phyloP scores from a whole-genome alignment of 1,284 basidiomycete species.

The Porogramme epimiltina region DNA sequence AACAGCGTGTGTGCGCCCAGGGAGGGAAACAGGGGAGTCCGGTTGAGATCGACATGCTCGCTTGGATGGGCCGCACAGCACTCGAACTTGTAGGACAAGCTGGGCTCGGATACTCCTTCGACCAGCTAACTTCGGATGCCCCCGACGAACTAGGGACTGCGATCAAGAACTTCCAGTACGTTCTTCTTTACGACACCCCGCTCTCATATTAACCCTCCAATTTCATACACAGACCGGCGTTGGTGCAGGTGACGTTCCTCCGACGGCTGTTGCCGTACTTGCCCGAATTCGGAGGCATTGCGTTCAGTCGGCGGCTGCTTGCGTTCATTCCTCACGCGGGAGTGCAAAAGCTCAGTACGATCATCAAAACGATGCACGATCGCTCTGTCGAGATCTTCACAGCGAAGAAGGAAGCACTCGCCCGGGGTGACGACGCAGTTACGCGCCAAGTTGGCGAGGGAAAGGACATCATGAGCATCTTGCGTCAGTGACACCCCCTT shows the following conservation, averaged over 20 bases:
- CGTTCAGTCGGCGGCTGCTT: slow-evolving; percentile 15
- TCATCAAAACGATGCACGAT: slow-evolving; percentile 22
- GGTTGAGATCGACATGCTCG: slow-evolving; percentile 27
- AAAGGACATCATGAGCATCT: slow-evolving; percentile 35
- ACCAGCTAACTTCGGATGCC: slow-evolving; percentile 22
- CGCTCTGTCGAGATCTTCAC: slow-evolving; percentile 21
- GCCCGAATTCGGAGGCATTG: slow-evolving; percentile 1
- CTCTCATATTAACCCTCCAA: background rate
- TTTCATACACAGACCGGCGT: slow-evolving; percentile 5
- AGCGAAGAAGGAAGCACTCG: slow-evolving; percentile 26
- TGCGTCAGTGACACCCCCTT: slow-evolving; percentile 23
- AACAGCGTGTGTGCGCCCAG: background rate
- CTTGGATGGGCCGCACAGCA: slow-evolving; percentile 30
- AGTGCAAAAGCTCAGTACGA: slow-evolving; percentile 15
- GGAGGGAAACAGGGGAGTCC: background rate
- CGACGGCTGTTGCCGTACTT: slow-evolving; percentile 12
- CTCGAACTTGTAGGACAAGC: slow-evolving; percentile 34
- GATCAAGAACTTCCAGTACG: slow-evolving; percentile 25
- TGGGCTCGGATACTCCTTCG: slow-evolving; percentile 33
- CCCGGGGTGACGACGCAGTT: slow-evolving; percentile 28
- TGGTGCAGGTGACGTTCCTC: slow-evolving; percentile 1
- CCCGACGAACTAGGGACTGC: slow-evolving; percentile 24
- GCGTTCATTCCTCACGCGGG: slow-evolving; percentile 19
- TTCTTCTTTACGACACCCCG: background rate
- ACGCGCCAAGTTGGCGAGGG: slow-evolving; percentile 23